Conservation (phyloP, 1,284 basidiomycete genomes). For the Pascua guehoae region DNA sequence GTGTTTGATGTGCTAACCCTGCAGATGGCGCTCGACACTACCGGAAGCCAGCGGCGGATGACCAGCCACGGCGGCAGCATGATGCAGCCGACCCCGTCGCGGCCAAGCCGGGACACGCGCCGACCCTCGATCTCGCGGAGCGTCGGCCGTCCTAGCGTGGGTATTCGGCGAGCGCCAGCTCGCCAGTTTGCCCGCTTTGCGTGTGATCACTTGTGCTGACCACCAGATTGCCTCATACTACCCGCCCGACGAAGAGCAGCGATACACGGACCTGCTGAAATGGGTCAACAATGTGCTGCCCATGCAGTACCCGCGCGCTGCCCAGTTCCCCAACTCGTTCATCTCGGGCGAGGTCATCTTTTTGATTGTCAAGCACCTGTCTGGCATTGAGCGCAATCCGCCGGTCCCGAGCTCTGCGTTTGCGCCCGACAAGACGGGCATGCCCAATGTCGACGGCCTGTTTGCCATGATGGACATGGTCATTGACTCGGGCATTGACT, state of each 20-base stretch:
- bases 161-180: background rate
- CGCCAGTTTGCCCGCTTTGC: too few relatives aligned
- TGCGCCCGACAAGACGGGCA: conserved; percentile 33
- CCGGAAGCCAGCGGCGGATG: conserved; percentile 11
- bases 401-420: conserved; percentile 42
- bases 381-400: conserved; percentile 36
- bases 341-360: conserved; percentile 49
- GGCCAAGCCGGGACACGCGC: conserved; percentile 44
- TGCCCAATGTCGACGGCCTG: conserved; percentile 71
- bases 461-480: conserved; percentile 85
- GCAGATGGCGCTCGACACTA: conserved; percentile 48
- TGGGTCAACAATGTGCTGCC: conserved; percentile 86
- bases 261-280: conserved; percentile 57
- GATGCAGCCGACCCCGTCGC: conserved; percentile 20
- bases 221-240: conserved; percentile 23
- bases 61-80: conserved; percentile 9
- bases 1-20: conserved; percentile 13
- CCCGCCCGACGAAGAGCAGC: conserved; percentile 39
- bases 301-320: conserved; percentile 59
- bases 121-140: conserved; percentile 30
- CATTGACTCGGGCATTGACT: conserved; percentile 80
- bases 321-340: conserved; percentile 52
- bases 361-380: conserved; percentile 48
- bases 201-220: too few relatives aligned
- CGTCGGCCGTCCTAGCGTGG: conserved; percentile 2